Conservation (phyloP, 2,329 filamentous ascomycete species). For the Aspergillus texensis region DNA sequence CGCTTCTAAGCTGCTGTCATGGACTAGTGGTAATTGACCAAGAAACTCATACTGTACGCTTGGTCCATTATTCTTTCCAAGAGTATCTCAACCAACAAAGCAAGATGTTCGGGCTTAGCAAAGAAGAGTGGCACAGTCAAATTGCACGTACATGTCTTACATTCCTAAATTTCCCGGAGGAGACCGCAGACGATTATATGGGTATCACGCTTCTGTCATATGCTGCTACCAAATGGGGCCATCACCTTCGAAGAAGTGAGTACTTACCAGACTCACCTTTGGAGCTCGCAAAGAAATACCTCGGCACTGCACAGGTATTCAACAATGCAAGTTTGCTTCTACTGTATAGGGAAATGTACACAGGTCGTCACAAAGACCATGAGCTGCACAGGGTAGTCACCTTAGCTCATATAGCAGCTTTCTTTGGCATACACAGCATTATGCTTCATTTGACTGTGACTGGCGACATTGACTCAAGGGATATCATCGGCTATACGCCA, state of each 20-base stretch:
- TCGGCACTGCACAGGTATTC: background rate
- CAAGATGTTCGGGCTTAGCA: background rate
- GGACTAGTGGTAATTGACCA: background rate
- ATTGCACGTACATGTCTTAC: background rate
- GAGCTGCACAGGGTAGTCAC: background rate
- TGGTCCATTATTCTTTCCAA: slow-evolving; percentile 10
- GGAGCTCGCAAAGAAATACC: background rate
- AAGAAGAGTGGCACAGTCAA: background rate
- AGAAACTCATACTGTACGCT: slow-evolving; percentile 1
- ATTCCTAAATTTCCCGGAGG: background rate
- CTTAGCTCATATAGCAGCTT: background rate
- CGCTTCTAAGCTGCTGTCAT: slow-evolving; percentile 1
- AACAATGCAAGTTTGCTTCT: background rate
- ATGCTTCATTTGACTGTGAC: background rate
- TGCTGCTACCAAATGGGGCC: background rate
- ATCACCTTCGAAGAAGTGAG: background rate
- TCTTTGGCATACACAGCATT: background rate
- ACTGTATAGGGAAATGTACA: background rate
- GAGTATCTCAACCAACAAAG: slow-evolving; percentile 4
- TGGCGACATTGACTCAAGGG: background rate
- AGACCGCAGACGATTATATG: background rate
- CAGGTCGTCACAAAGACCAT: background rate
- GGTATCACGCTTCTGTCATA: background rate
- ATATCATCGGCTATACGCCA: slow-evolving; percentile 1
- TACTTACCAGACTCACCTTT: background rate